Conservation (phyloP, 2,329 filamentous ascomycete genomes). For the Juglanconis juglandina region DNA sequence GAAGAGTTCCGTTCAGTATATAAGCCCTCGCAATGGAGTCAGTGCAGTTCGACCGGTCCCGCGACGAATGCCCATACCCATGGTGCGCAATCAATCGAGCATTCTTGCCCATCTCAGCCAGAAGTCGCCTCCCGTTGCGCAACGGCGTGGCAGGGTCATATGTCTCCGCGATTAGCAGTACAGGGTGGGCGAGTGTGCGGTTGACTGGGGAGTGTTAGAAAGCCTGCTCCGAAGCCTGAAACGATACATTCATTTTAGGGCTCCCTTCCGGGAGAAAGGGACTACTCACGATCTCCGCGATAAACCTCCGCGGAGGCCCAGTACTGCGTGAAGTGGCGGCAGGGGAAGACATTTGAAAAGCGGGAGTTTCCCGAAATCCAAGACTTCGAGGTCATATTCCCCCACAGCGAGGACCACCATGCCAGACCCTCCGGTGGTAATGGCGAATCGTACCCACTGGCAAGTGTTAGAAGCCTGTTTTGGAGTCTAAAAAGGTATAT, state of each 20-base stretch:
- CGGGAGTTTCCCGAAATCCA: constrained; percentile 48
- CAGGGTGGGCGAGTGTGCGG: constrained; percentile 38
- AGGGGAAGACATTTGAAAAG: constrained; percentile 42
- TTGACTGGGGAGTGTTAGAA: constrained; percentile 27
- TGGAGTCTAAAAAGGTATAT: neutral
- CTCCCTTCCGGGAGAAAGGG: neutral
- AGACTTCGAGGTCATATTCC: constrained; percentile 41
- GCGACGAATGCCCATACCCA: constrained; percentile 46
- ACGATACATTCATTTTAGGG: neutral
- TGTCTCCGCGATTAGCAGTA: constrained; percentile 46
- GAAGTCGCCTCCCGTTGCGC: constrained; percentile 42
- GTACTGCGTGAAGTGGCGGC: constrained; percentile 41
- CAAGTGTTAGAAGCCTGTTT: neutral
- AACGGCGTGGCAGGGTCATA: constrained; percentile 50
- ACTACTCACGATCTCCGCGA: constrained; percentile 33
- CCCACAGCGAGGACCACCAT: constrained; percentile 46
- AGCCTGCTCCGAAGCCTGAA: neutral
- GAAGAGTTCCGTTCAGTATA: constrained; percentile 39
- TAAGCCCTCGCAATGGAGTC: constrained; percentile 37
- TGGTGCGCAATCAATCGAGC: constrained; percentile 47
- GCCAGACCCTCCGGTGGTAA: neutral
- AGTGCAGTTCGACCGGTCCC: constrained; percentile 44
- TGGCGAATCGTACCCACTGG: neutral
- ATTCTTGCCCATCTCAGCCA: constrained; percentile 44
- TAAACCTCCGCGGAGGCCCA: constrained; percentile 48